Percentiles rank a stretch among this genome's conserved stretches.
These are phyloP conservation scores for Phytophthora hybrid DNA, from an alignment of 352 stramenopile species.

Conservation along the genomic window DNA sequence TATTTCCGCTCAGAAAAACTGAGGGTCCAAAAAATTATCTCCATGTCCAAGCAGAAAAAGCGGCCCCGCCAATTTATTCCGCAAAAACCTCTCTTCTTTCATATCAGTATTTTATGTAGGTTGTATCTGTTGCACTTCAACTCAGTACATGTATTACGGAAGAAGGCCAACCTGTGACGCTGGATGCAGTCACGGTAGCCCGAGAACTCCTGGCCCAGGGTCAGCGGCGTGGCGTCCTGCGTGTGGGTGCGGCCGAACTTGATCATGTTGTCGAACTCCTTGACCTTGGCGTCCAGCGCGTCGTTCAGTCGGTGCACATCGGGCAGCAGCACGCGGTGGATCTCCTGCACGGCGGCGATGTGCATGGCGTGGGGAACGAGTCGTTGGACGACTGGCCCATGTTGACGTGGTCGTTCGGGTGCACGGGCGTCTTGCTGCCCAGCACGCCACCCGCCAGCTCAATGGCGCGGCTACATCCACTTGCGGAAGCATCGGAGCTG, in stretches of 20 bases:
- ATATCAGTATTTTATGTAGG: no score
- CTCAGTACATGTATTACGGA: no score
- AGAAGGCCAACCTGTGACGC: no score
- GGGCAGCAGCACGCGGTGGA: constrained; percentile 78
- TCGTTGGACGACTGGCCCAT: constrained; percentile 97
- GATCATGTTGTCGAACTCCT: constrained; percentile 95
- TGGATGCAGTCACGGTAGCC: constrained; percentile 94
- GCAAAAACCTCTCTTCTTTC: no score
- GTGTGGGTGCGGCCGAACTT: constrained; percentile 98
- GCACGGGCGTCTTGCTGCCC: constrained; percentile 73
- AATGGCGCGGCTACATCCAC: constrained; percentile 79
- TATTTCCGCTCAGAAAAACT: no score
- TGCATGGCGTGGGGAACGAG: constrained; percentile 98
- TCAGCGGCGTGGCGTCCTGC: no score
- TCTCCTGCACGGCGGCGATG: constrained; percentile 92
- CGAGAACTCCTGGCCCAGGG: constrained; percentile 97
- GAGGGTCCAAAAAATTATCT: no score
- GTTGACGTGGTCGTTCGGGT: no score
- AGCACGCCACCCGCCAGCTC: constrained; percentile 56
- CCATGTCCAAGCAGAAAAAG: no score
- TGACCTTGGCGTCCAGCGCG: constrained; percentile 87
- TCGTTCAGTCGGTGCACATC: constrained; percentile 84
- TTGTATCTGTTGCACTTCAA: no score
- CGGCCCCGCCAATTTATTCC: no score
- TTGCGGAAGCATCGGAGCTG: no score